These are phyloP conservation scores for Bremia lactucae DNA, from an alignment of 352 stramenopile species.

Conservation along the genomic window DNA sequence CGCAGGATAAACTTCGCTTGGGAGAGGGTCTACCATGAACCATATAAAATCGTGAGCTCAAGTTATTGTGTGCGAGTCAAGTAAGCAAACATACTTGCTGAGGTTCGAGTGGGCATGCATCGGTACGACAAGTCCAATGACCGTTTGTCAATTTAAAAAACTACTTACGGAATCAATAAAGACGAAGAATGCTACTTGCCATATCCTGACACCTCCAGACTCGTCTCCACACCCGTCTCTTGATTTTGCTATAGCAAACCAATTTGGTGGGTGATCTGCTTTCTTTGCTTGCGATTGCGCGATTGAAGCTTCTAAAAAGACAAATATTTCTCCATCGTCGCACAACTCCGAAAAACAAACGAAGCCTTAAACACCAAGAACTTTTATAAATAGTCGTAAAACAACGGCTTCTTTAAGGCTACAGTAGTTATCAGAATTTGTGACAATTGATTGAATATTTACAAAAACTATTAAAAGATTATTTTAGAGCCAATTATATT, in stretches of 20 bases:
- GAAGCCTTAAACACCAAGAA: conserved; percentile 14
- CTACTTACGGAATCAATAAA: conserved; percentile 27
- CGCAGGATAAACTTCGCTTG: conserved; percentile 49
- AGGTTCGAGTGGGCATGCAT: conserved; percentile 29
- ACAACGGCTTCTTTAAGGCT: conserved; percentile 11
- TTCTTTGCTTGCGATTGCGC: conserved; percentile 20
- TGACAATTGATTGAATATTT: too few species aligned
- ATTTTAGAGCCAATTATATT: background rate
- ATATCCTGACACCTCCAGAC: conserved; percentile 18
- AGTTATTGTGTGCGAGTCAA: too few species aligned
- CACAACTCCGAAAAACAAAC: conserved; percentile 27
- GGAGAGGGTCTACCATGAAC: conserved; percentile 29
- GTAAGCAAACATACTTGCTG: conserved; percentile 33
- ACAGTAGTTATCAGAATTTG: too few species aligned
- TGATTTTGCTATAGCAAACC: too few species aligned
- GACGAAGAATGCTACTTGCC: conserved; percentile 15
- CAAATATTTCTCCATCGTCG: conserved; percentile 22
- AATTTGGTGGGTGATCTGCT: conserved; percentile 11
- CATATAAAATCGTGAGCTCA: background rate
- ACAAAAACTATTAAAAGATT: too few species aligned
- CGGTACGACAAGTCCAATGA: background rate
- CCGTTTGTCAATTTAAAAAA: conserved; percentile 13
- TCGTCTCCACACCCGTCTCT: conserved; percentile 3
- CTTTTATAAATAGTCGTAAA: conserved; percentile 26
- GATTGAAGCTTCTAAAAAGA: conserved; percentile 16